Percentiles rank a stretch among this genome's conserved stretches.
phyloP scores from a whole-genome alignment of 371 early-diverging fungal species.

The Capillidium heterosporum region DNA sequence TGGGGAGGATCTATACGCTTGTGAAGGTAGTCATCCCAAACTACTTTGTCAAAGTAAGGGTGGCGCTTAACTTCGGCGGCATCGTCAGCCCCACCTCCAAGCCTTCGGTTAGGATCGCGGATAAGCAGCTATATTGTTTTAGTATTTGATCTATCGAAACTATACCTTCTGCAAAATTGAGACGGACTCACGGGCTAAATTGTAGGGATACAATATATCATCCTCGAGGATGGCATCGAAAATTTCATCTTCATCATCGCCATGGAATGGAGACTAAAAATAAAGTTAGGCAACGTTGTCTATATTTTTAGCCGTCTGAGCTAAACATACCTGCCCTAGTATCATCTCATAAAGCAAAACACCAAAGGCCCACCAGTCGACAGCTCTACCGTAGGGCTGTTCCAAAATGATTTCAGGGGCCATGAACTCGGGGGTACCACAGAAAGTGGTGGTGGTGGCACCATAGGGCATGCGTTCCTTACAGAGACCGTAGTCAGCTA shows the following conservation, averaged over 20 bases:
- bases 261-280: conserved; percentile 82
- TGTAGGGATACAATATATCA: conserved; percentile 75
- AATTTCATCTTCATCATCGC: conserved; percentile 88
- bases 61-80: conserved; percentile 82
- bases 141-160: too few species aligned
- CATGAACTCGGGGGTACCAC: conserved; percentile 99
- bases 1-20: conserved; percentile 75
- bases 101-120: conserved; percentile 66
- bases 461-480: conserved; percentile 83
- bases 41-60: conserved; percentile 80
- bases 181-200: conserved; percentile 75
- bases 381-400: conserved; percentile 58
- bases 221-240: conserved; percentile 86
- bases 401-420: conserved; percentile 85
- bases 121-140: too few species aligned
- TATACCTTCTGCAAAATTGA: conserved; percentile 69
- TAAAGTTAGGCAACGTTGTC: too few species aligned
- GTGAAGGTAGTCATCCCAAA: conserved; percentile 78
- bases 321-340: conserved; percentile 36
- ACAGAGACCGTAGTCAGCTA: conserved; percentile 98
- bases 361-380: conserved; percentile 95
- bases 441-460: conserved; percentile 77
- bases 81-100: conserved; percentile 67
- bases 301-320: too few species aligned
- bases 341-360: conserved; percentile 89